Percentiles rank a stretch among this genome's conserved stretches.
These are phyloP conservation scores for Leptodontidium sp. DNA, from an alignment of 2,329 filamentous ascomycete genomes.

Conservation along the genomic window DNA sequence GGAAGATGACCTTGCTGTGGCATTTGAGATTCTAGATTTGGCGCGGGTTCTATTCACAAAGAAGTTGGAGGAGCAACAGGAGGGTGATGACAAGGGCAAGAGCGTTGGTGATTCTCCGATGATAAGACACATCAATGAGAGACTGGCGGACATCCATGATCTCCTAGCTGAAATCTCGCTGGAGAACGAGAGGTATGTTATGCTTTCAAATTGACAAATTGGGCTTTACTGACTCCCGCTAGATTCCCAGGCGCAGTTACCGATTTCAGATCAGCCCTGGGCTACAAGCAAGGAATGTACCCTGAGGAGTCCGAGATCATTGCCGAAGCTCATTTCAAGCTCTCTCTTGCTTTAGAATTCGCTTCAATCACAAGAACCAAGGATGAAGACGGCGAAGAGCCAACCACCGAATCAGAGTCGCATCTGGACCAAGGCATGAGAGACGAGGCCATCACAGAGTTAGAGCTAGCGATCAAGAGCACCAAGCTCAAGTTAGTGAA, in stretches of 20 bases:
- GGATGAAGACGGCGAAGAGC: slow-evolving; percentile 52
- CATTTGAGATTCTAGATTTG: slow-evolving; percentile 86
- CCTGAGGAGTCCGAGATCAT: slow-evolving; percentile 83
- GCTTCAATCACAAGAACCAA: slow-evolving; percentile 75
- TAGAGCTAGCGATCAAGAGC: slow-evolving; percentile 77
- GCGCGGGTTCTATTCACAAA: slow-evolving; percentile 71
- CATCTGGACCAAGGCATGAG: slow-evolving; percentile 73
- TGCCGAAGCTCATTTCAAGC: slow-evolving; percentile 95
- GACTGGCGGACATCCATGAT: slow-evolving; percentile 91
- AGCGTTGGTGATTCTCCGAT: slow-evolving; percentile 50
- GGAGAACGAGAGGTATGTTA: slow-evolving; percentile 81
- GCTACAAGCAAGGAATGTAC: slow-evolving; percentile 81
- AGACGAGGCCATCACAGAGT: slow-evolving; percentile 74
- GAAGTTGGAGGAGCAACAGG: slow-evolving; percentile 60
- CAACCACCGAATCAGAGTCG: slow-evolving; percentile 51
- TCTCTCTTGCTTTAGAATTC: slow-evolving; percentile 94
- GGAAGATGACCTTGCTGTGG: slow-evolving; percentile 77
- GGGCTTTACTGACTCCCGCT: slow-evolving; percentile 31
- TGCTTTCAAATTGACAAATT: not conserved
- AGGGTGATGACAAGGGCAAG: slow-evolving; percentile 56
- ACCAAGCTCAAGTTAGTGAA: slow-evolving; percentile 75
- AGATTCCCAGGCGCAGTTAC: slow-evolving; percentile 86
- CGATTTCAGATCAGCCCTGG: slow-evolving; percentile 80
- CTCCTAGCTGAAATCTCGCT: slow-evolving; percentile 95
- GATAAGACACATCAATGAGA: slow-evolving; percentile 75